These are phyloP conservation scores for Euphrasia arctica DNA, from an alignment of 305 asterid species.

Conservation along the genomic window DNA sequence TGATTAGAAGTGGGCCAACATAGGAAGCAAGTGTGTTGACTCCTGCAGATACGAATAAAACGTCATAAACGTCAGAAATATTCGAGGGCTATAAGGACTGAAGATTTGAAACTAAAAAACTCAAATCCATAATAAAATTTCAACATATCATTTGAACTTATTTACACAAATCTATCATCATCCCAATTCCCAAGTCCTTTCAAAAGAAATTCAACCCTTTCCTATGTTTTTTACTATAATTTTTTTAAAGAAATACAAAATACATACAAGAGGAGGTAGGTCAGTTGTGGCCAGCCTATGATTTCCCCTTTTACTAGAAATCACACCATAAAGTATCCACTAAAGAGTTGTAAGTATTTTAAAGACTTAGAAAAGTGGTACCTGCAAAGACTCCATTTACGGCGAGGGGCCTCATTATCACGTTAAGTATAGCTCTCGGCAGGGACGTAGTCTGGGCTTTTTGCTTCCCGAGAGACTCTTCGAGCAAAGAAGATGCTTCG, in stretches of 20 bases:
- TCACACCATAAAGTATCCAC: neutral
- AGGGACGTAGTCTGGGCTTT: constrained; percentile 39
- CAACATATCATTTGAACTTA: no score
- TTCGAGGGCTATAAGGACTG: no score
- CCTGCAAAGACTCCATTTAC: constrained; percentile 82
- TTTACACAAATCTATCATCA: no score
- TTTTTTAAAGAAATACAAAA: neutral
- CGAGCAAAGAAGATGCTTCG: constrained; percentile 60
- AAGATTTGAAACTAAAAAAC: no score
- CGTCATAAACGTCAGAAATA: no score
- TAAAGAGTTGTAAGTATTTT: constrained; percentile 5
- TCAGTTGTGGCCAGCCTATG: neutral
- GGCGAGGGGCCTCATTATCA: constrained; percentile 47
- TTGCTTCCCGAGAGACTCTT: constrained; percentile 51
- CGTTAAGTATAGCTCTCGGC: constrained; percentile 48
- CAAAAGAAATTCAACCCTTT: neutral
- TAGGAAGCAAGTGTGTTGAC: constrained; percentile 71
- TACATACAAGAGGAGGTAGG: neutral
- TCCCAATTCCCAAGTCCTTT: no score
- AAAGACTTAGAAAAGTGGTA: constrained; percentile 24
- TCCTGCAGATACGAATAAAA: constrained; percentile 38
- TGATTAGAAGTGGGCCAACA: constrained; percentile 68
- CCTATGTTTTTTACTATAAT: neutral
- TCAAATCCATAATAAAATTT: no score
- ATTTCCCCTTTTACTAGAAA: neutral